Base-by-base conservation (phyloP, 2,329 filamentous ascomycete species). In the Aspergillus amoenus region DNA sequence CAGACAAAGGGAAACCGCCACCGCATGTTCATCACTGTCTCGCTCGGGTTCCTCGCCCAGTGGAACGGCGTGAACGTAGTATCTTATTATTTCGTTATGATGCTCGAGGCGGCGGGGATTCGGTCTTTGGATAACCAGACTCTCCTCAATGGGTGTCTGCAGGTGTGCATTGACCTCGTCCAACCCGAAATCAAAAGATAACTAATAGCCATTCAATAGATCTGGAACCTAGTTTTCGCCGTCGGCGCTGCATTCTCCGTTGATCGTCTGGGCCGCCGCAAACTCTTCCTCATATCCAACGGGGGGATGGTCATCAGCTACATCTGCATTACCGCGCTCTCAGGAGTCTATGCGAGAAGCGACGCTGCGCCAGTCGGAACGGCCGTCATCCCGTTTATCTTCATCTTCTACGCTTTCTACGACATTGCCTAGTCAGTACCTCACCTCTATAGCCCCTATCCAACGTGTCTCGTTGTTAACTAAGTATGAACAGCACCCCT, bases 31-130 rank as follows among this genome's bases (percentile, higher is more conserved):
- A 82, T 89, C 55, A 77, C 88, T 42, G 70, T 87, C 42, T 87
- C 84, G 0, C 78, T 89, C 17, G 86, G 85, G 66, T 73, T 88
- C 63, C 87, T 88, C 67, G 87, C 84, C 2, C 86, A 89, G 71
- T 88, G 87, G 74, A 85, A 82, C 52, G 86, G 87, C 44, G 24
- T 27, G 24, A 27, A 84, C 17, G 74, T 89, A 2, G 84, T 89
- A 67, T 85, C 81, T 61, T 88, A 88, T 73, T 88, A 88, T 70
- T 84, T 86, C 66, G 82, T 85, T 58, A 77, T 81, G 56, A 80
- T 89, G 61, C 87, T 87, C 72, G 74, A 79, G 41, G 81, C 81
- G 48, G 84, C 85, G 49, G 86, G 85, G 44, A 87, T 27, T 27
- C 24, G 24, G 24, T 27, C 24, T 27, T 27, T 27, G 24, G 24